Evolutionary conservation across 352 stramenopile genomes (phyloP).

Genomic region (Phytophthora lateralis): DNA sequence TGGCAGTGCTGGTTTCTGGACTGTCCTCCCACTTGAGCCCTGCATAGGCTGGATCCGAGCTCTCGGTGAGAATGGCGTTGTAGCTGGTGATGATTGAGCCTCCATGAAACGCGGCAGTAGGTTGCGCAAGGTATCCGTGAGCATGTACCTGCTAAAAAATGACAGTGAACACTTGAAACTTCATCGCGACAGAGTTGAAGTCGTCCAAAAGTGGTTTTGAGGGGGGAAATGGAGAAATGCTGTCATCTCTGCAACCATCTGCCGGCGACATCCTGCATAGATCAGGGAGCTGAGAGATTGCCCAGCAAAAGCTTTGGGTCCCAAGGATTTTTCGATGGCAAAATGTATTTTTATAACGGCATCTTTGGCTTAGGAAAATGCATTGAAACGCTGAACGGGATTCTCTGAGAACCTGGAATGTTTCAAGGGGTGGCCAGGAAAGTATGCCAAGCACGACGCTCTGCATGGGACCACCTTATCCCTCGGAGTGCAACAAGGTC

Average conservation of each 20-base stretch:
- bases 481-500: too few species aligned
- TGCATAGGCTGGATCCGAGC: constrained; percentile 26
- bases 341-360: neutral
- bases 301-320: neutral
- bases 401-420: constrained; percentile 2
- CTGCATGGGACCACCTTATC: neutral
- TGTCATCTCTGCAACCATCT: neutral
- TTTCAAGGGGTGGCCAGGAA: constrained; percentile 1
- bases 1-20: constrained; percentile 29
- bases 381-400: neutral
- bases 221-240: constrained; percentile 29
- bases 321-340: neutral
- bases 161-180: constrained; percentile 24
- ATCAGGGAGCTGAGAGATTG: neutral
- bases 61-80: constrained; percentile 27
- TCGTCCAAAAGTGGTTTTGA: neutral
- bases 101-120: constrained; percentile 35
- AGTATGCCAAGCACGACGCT: neutral
- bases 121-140: constrained; percentile 37
- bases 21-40: constrained; percentile 37
- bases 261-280: neutral
- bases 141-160: constrained; percentile 27
- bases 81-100: constrained; percentile 28
- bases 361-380: neutral
- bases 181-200: constrained; percentile 15